Percentiles rank a stretch among this genome's conserved stretches.
These are phyloP conservation scores for Coniochaeta prunicola DNA, from an alignment of 2,329 filamentous ascomycete genomes.

Conservation along the genomic window DNA sequence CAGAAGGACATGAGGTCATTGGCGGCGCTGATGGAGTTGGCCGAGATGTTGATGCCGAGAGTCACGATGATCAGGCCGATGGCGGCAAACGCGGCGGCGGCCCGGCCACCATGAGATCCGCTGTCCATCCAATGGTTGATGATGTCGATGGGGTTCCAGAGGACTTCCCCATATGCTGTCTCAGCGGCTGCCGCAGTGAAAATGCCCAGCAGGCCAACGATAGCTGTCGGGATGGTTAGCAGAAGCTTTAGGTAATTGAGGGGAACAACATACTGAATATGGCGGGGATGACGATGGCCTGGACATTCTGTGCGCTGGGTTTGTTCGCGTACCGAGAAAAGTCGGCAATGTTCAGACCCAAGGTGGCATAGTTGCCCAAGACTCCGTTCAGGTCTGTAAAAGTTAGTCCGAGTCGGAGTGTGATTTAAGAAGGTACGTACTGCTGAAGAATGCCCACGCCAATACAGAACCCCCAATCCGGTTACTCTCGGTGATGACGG, in stretches of 20 bases:
- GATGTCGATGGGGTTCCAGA: slow-evolving; percentile 4
- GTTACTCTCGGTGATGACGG: not conserved
- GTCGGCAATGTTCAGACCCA: slow-evolving; percentile 4
- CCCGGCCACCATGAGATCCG: not conserved
- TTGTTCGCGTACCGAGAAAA: slow-evolving; percentile 3
- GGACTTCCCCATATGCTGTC: not conserved
- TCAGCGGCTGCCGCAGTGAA: slow-evolving; percentile 2
- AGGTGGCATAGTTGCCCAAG: slow-evolving; percentile 4
- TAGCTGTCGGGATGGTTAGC: not conserved
- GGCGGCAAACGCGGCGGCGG: slow-evolving; percentile 2
- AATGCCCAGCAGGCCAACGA: slow-evolving; percentile 3
- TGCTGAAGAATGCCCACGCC: slow-evolving; percentile 2
- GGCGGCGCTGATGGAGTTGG: slow-evolving; percentile 4
- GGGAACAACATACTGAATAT: not conserved
- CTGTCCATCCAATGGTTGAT: slow-evolving; percentile 2
- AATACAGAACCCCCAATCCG: not conserved
- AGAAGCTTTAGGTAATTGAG: not conserved
- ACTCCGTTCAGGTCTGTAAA: slow-evolving; percentile 4
- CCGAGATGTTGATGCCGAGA: slow-evolving; percentile 4
- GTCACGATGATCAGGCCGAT: slow-evolving; percentile 3
- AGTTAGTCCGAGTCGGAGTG: not conserved
- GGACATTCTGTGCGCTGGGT: slow-evolving; percentile 3
- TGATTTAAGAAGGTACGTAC: not conserved
- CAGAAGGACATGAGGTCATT: slow-evolving; percentile 2
- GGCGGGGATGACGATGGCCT: slow-evolving; percentile 3